Evolutionary conservation across 179 eudicot species (phyloP).

Genomic region (Beta lomatogona): DNA sequence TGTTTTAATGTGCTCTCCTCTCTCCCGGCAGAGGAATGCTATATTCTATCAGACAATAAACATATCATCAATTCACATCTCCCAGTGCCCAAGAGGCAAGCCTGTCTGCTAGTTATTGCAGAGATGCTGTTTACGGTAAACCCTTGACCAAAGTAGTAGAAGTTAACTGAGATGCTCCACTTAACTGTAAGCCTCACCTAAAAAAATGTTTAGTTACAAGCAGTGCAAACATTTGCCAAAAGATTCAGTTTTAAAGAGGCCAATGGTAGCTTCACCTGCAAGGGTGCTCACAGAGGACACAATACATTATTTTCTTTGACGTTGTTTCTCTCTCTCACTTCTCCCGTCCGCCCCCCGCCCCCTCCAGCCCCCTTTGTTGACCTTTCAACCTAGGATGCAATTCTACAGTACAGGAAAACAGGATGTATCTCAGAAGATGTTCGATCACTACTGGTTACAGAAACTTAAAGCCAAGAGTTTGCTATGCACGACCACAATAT

Average conservation of each 20-base stretch:
- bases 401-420: not conserved
- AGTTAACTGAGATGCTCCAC: not conserved
- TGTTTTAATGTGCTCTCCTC: too few relatives aligned
- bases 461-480: not conserved
- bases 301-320: not conserved
- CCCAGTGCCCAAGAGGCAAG: not conserved
- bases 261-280: conserved; percentile 1
- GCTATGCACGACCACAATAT: not conserved
- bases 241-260: not conserved
- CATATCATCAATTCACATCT: not conserved
- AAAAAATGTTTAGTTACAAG: not conserved
- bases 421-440: not conserved
- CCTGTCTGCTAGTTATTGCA: not conserved
- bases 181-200: too few relatives aligned
- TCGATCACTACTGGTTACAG: not conserved
- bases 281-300: not conserved
- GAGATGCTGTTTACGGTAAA: not conserved
- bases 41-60: not conserved
- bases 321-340: not conserved
- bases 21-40: too few relatives aligned
- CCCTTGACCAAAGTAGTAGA: not conserved
- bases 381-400: not conserved
- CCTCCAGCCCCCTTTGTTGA: not conserved
- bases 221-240: not conserved
- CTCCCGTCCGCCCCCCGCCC: not conserved